These are phyloP conservation scores for Lipomyces mesembrius DNA, from an alignment of 805 yeast species.

Conservation along the genomic window DNA sequence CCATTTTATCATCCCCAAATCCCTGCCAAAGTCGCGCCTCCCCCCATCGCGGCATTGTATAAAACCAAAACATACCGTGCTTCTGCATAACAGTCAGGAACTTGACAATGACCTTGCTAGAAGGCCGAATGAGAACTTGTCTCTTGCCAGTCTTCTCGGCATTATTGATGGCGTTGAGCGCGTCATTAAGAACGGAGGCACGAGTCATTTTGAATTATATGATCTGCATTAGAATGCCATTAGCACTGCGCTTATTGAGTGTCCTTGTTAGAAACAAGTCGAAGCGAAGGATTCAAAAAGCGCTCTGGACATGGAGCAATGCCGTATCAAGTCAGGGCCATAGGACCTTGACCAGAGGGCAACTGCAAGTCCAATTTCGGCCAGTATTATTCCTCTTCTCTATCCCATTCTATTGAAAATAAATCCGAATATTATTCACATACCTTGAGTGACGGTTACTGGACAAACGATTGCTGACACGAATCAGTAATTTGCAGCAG, in stretches of 20 bases:
- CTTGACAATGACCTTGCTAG: slow-evolving; percentile 97
- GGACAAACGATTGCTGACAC: neutral
- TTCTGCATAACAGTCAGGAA: slow-evolving; percentile 96
- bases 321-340: slow-evolving; percentile 4
- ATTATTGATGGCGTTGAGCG: slow-evolving; percentile 96
- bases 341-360: slow-evolving; percentile 17
- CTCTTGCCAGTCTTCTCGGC: slow-evolving; percentile 99
- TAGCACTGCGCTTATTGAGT: slow-evolving; percentile 24
- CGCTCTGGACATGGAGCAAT: slow-evolving; percentile 5
- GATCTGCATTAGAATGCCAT: slow-evolving; percentile 10
- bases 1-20: neutral
- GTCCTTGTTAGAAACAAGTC: slow-evolving; percentile 20
- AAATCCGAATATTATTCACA: slow-evolving; percentile 7
- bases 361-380: slow-evolving; percentile 1
- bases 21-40: neutral
- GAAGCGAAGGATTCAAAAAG: slow-evolving; percentile 30
- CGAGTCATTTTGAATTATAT: slow-evolving; percentile 76
- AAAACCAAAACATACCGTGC: slow-evolving; percentile 70
- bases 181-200: slow-evolving; percentile 98
- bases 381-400: slow-evolving; percentile 3
- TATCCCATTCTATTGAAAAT: slow-evolving; percentile 3
- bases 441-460: slow-evolving; percentile 13
- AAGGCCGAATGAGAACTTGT: slow-evolving; percentile 97
- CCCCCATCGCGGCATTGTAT: neutral
- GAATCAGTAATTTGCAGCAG: neutral